Percentiles rank a stretch among this genome's conserved stretches.
These are phyloP conservation scores for Stentor roeselii DNA, from an alignment of 73 alveolate genomes.

Conservation along the genomic window DNA sequence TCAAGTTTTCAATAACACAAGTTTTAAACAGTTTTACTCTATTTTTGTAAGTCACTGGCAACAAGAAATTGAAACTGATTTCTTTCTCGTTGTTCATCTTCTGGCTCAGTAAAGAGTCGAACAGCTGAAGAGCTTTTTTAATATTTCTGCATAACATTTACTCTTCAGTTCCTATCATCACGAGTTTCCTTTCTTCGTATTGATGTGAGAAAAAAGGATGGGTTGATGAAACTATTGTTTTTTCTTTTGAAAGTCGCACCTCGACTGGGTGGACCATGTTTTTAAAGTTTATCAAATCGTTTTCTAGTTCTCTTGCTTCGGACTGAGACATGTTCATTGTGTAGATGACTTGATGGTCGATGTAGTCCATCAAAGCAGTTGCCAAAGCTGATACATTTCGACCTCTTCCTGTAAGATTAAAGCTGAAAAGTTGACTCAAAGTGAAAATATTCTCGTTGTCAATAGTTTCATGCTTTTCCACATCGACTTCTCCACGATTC, in stretches of 20 bases:
- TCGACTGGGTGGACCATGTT: slow-evolving; percentile 1
- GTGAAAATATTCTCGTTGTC: not conserved
- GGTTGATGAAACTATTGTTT: not conserved
- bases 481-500: no score
- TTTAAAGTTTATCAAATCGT: not conserved
- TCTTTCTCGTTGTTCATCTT: not conserved
- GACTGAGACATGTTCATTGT: not conserved
- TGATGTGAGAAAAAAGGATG: slow-evolving; percentile 2
- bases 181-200: slow-evolving; percentile 11
- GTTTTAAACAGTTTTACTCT: not conserved
- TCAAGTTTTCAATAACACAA: not conserved
- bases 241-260: not conserved
- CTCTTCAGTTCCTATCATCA: slow-evolving; percentile 14
- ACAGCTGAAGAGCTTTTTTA: not conserved
- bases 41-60: not conserved
- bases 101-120: not conserved
- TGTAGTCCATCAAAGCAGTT: not conserved
- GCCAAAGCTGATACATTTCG: not conserved
- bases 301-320: not conserved
- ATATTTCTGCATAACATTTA: not conserved
- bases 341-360: not conserved
- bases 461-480: not conserved
- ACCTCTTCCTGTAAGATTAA: not conserved
- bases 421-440: not conserved
- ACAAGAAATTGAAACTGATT: not conserved